Conservation (phyloP, 176 grass and related monocot genomes). For the Bolboschoenus planiculmis region DNA sequence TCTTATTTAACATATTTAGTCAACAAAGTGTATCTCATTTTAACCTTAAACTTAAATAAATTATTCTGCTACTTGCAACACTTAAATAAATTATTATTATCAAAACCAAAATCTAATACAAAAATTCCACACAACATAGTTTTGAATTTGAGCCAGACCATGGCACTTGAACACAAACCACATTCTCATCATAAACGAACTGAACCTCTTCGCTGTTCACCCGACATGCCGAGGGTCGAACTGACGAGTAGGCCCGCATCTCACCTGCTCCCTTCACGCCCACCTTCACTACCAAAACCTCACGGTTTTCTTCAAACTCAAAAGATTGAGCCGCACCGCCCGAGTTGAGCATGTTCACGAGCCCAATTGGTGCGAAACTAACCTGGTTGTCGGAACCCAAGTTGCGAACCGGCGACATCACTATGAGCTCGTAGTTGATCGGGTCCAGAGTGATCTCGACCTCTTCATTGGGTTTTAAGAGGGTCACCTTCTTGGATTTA, state of each 20-base stretch:
- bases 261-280: conserved; percentile 60
- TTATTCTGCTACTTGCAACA: background rate
- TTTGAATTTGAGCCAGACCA: conserved; percentile 70
- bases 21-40: too few relatives aligned
- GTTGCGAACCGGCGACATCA: conserved; percentile 51
- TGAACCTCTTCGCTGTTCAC: conserved; percentile 42
- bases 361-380: conserved; percentile 62
- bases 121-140: conserved; percentile 40
- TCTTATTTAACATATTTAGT: background rate
- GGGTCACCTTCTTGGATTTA: conserved; percentile 34
- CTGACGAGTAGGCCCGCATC: conserved; percentile 66
- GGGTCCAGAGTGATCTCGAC: conserved; percentile 55
- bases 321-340: conserved; percentile 62
- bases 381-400: background rate
- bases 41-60: too few relatives aligned
- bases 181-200: conserved; percentile 40
- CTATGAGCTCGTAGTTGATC: conserved; percentile 79
- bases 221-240: conserved; percentile 36
- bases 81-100: background rate
- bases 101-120: conserved; percentile 26
- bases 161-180: conserved; percentile 52
- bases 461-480: conserved; percentile 38
- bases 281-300: conserved; percentile 23
- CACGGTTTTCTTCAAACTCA: background rate
- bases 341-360: conserved; percentile 82